These are phyloP conservation scores for Microstroma glucosiphilum DNA, from an alignment of 1,284 basidiomycete genomes.

Conservation along the genomic window DNA sequence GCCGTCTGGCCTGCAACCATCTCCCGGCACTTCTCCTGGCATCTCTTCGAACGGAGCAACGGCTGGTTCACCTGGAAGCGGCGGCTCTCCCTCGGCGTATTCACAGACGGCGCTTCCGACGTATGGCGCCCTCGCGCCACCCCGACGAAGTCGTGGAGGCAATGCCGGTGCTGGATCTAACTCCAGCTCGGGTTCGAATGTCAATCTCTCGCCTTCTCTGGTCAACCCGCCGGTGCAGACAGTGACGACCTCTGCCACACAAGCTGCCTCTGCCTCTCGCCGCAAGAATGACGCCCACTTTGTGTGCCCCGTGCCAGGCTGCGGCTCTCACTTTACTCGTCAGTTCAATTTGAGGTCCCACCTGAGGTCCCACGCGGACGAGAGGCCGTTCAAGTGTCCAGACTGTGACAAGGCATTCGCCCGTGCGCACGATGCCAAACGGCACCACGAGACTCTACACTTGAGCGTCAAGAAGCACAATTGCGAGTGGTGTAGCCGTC, in stretches of 20 bases:
- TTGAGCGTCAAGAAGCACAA: conserved; percentile 6
- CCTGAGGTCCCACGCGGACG: conserved; percentile 90
- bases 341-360: conserved; percentile 66
- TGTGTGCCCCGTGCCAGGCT: conserved; percentile 86
- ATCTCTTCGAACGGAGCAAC: not conserved
- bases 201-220: not conserved
- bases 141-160: conserved; percentile 13
- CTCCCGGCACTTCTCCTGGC: not conserved
- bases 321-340: conserved; percentile 63
- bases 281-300: conserved; percentile 84
- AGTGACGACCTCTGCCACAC: conserved; percentile 88
- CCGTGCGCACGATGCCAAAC: conserved; percentile 6
- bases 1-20: not conserved
- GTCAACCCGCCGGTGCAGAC: conserved; percentile 9
- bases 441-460: conserved; percentile 11
- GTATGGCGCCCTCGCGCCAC: conserved; percentile 15
- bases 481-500: conserved; percentile 4
- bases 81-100: conserved; percentile 13
- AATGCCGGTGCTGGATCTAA: conserved; percentile 19
- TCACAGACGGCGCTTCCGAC: conserved; percentile 20
- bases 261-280: conserved; percentile 79
- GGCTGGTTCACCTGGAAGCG: not conserved
- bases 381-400: conserved; percentile 77
- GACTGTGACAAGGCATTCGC: conserved; percentile 10
- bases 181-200: conserved; percentile 16